Evolutionary conservation across 2,329 filamentous ascomycete genomes (phyloP).

Genomic region (Aspergillus sp.): DNA sequence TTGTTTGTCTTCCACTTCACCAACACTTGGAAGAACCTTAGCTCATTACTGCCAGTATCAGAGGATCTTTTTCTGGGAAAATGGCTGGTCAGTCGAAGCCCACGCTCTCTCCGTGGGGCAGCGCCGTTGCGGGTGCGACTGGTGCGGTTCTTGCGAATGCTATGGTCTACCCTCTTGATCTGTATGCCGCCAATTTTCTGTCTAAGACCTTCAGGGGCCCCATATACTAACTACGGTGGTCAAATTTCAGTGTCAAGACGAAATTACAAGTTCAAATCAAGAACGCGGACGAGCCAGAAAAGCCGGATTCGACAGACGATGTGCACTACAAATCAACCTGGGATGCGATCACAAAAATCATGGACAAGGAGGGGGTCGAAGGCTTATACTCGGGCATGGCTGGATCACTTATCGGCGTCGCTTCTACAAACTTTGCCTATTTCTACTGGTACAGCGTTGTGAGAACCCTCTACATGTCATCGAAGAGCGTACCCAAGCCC

Average conservation of each 20-base stretch:
- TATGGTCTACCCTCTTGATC: conserved; percentile 92
- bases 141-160: conserved; percentile 94
- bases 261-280: conserved; percentile 93
- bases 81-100: conserved; percentile 65
- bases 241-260: conserved; percentile 78
- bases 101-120: conserved; percentile 84
- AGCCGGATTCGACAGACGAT: conserved; percentile 48
- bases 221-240: conserved; percentile 18
- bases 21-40: no score
- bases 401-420: conserved; percentile 84
- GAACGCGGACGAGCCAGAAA: conserved; percentile 49
- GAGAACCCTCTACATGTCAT: conserved; percentile 71
- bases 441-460: conserved; percentile 99
- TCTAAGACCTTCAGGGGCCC: neutral
- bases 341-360: conserved; percentile 84
- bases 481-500: conserved; percentile 57
- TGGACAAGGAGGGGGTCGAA: conserved; percentile 72
- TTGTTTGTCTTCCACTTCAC: neutral
- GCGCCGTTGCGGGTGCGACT: conserved; percentile 85
- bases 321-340: conserved; percentile 82
- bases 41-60: neutral
- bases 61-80: neutral
- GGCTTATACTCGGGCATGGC: conserved; percentile 89
- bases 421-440: conserved; percentile 97
- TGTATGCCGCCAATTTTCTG: conserved; percentile 59